Evolutionary conservation across 1,284 basidiomycete genomes (phyloP).

Genomic region (Stygiomarasmius scandens): DNA sequence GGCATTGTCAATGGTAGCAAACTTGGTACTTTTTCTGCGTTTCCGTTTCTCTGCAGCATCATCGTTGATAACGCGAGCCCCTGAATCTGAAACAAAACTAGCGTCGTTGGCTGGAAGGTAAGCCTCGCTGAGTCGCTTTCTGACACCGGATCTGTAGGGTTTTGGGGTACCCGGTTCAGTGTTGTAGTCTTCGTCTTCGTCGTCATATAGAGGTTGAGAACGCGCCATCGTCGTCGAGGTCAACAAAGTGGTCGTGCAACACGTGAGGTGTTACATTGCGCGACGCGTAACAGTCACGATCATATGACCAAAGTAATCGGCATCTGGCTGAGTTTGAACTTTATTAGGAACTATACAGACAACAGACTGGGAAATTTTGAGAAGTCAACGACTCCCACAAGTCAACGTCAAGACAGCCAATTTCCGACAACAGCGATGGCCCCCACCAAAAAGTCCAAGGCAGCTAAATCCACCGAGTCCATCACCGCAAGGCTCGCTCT

Average conservation of each 20-base stretch:
- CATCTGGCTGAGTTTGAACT: conserved; percentile 24
- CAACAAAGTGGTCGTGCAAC: conserved; percentile 10
- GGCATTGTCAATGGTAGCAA: conserved; percentile 51
- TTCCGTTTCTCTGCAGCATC: conserved; percentile 79
- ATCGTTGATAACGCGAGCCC: conserved; percentile 64
- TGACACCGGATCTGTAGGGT: conserved; percentile 41
- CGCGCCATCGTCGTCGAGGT: conserved; percentile 27
- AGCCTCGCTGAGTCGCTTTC: conserved; percentile 66
- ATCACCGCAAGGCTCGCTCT: conserved; percentile 96
- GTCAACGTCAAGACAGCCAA: conserved; percentile 2
- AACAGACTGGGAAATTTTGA: conserved; percentile 5
- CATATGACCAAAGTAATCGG: background rate
- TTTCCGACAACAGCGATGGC: conserved; percentile 63
- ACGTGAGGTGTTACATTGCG: conserved; percentile 14
- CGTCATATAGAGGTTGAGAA: conserved; percentile 34
- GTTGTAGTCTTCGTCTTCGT: conserved; percentile 40
- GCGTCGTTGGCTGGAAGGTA: conserved; percentile 49
- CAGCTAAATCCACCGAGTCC: conserved; percentile 89
- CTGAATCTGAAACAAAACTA: conserved; percentile 50
- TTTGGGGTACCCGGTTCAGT: conserved; percentile 52
- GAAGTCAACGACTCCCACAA: background rate
- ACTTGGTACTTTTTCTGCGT: conserved; percentile 72
- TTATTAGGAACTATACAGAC: conserved; percentile 33
- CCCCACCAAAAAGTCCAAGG: conserved; percentile 93
- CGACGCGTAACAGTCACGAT: conserved; percentile 5